Percentiles rank a stretch among this genome's conserved stretches.
Conservation (phyloP, 306 rosid genomes). For the Lotus japonicus region DNA sequence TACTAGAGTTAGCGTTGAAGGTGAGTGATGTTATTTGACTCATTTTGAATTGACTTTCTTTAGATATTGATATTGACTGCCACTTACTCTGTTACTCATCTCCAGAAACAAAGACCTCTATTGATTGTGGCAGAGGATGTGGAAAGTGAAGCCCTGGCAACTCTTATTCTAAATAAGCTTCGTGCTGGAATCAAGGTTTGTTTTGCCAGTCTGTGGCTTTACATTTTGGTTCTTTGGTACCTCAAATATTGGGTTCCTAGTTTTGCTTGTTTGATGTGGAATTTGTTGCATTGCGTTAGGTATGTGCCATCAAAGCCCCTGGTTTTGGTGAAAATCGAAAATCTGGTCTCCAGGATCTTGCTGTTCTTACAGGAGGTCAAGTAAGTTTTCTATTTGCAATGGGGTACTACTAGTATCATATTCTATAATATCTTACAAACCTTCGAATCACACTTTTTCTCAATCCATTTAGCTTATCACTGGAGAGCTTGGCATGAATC, state of each 20-base stretch:
- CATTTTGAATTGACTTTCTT: not conserved
- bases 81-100: not conserved
- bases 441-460: conserved; percentile 3
- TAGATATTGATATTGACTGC: conserved; percentile 7
- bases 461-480: conserved; percentile 59
- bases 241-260: not conserved
- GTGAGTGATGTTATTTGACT: conserved; percentile 28
- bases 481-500: conserved; percentile 91
- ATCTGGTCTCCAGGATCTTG: conserved; percentile 78
- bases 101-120: conserved; percentile 84
- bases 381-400: conserved; percentile 38
- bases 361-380: conserved; percentile 78
- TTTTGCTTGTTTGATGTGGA: conserved; percentile 8
- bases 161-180: conserved; percentile 85
- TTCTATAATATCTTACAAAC: not conserved
- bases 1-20: conserved; percentile 89
- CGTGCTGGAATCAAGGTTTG: conserved; percentile 98
- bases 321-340: conserved; percentile 98
- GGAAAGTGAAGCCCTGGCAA: conserved; percentile 93
- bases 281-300: conserved; percentile 35
- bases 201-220: not conserved
- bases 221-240: not conserved
- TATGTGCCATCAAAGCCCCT: conserved; percentile 95
- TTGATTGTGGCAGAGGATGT: conserved; percentile 88
- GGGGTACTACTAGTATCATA: not conserved